Percentiles rank a stretch among this genome's conserved stretches.
Conservation (phyloP, 257 asterid genomes). For the Salvia hispanica region DNA sequence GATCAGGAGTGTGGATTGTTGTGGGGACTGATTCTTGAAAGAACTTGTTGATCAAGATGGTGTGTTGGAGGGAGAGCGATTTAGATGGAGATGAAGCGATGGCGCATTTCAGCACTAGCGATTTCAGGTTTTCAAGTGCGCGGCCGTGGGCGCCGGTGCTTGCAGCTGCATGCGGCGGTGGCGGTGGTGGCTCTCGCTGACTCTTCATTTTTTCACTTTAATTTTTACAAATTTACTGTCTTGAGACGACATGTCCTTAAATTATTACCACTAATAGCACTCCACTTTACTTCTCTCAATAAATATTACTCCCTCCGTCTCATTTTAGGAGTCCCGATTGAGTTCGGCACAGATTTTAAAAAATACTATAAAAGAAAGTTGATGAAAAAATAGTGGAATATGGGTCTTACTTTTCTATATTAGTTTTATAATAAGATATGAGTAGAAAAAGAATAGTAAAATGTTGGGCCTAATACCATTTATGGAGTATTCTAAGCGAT, state of each 20-base stretch:
- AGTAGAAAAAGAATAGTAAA: too few species aligned
- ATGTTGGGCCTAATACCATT: too few species aligned
- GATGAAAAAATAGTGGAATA: too few species aligned
- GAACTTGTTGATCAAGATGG: conserved; percentile 37
- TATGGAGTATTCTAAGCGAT: too few species aligned
- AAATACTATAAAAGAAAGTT: too few species aligned
- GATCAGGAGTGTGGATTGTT: conserved; percentile 48
- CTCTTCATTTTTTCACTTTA: conserved; percentile 25
- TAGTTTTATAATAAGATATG: too few species aligned
- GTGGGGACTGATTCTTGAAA: conserved; percentile 35
- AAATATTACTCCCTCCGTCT: too few species aligned
- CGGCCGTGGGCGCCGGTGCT: conserved; percentile 25
- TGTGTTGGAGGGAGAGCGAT: conserved; percentile 36
- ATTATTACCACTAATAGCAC: neutral
- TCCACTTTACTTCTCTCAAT: too few species aligned
- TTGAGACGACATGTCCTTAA: too few species aligned
- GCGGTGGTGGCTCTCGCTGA: conserved; percentile 14
- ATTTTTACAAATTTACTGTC: neutral
- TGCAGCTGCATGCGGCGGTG: conserved; percentile 28
- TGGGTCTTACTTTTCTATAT: too few species aligned
- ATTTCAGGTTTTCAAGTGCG: conserved; percentile 38
- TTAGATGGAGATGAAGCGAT: conserved; percentile 31
- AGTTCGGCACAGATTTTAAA: too few species aligned
- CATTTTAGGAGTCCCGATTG: too few species aligned
- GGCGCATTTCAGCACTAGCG: conserved; percentile 41